Conservation (phyloP, 2,329 filamentous ascomycete genomes). For the Talaromyces albobiverticillius region DNA sequence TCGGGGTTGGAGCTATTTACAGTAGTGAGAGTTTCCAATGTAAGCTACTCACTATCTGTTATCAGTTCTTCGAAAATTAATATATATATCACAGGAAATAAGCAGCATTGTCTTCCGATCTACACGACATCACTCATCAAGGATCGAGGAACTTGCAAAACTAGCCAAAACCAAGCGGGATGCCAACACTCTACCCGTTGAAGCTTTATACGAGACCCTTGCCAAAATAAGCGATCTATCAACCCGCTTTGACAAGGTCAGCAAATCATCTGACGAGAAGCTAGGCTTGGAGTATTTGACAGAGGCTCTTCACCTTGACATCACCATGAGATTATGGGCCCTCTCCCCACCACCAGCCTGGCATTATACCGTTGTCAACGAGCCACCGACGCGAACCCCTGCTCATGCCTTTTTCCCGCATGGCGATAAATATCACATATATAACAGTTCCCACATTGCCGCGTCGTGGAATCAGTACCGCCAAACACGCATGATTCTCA, state of each 20-base stretch:
- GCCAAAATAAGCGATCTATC: slow-evolving; percentile 15
- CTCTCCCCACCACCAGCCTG: slow-evolving; percentile 15
- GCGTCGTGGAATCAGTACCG: slow-evolving; percentile 24
- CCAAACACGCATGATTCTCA: slow-evolving; percentile 21
- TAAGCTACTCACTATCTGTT: neutral
- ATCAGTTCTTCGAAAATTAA: neutral
- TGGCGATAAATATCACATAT: slow-evolving; percentile 20
- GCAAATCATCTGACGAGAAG: neutral
- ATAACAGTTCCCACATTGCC: slow-evolving; percentile 21
- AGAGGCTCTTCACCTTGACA: slow-evolving; percentile 16
- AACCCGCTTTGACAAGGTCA: slow-evolving; percentile 1
- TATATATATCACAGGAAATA: neutral
- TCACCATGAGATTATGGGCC: slow-evolving; percentile 15
- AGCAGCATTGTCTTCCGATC: slow-evolving; percentile 16
- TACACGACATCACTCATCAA: slow-evolving; percentile 8
- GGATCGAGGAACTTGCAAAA: slow-evolving; percentile 14
- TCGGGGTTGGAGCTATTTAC: slow-evolving; percentile 14
- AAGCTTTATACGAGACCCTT: slow-evolving; percentile 18
- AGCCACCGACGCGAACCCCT: too few species aligned
- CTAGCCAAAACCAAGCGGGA: slow-evolving; percentile 6
- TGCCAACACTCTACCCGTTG: neutral
- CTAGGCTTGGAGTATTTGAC: neutral
- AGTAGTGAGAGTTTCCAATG: slow-evolving; percentile 12
- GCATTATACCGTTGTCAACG: slow-evolving; percentile 14
- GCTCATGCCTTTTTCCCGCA: neutral